Conservation (phyloP, 768 basidiomycete genomes). For the Leucocoprinus sp. region DNA sequence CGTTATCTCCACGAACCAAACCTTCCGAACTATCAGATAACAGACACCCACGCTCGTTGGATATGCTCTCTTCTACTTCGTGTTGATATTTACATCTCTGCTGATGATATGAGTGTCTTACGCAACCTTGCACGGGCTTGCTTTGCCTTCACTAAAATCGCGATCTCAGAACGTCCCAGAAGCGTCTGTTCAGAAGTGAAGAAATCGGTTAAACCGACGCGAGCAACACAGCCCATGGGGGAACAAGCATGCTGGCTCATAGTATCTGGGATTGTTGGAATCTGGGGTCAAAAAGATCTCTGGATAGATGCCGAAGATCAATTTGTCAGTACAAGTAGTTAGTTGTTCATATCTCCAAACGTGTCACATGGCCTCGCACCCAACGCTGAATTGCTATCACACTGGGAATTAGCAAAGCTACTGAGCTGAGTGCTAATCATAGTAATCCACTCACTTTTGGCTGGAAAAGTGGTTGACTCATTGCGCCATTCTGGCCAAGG, state of each 20-base stretch:
- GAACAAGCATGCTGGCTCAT: constrained; percentile 68
- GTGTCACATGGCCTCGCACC: no score
- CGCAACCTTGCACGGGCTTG: constrained; percentile 72
- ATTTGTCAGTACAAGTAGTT: constrained; percentile 20
- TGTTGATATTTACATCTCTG: constrained; percentile 59
- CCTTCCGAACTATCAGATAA: constrained; percentile 30
- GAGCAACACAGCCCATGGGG: constrained; percentile 18
- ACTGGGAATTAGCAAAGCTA: no score
- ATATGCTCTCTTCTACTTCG: constrained; percentile 67
- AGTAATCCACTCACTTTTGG: no score
- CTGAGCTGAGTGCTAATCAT: no score
- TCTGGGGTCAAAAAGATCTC: constrained; percentile 77
- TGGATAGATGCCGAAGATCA: constrained; percentile 69
- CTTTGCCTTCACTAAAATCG: constrained; percentile 34
- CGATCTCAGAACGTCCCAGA: constrained; percentile 21
- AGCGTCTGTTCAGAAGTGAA: constrained; percentile 14
- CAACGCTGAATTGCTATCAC: no score
- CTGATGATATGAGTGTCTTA: constrained; percentile 71
- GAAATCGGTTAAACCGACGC: constrained; percentile 1
- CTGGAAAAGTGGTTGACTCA: no score
- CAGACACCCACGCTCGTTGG: constrained; percentile 63
- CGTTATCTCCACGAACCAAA: constrained; percentile 41
- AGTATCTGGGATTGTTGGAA: constrained; percentile 49
- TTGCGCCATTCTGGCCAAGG: no score
- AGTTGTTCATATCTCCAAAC: neutral